Base-by-base conservation (phyloP, 2,329 filamentous ascomycete genomes). In the Periconia digitata region DNA sequence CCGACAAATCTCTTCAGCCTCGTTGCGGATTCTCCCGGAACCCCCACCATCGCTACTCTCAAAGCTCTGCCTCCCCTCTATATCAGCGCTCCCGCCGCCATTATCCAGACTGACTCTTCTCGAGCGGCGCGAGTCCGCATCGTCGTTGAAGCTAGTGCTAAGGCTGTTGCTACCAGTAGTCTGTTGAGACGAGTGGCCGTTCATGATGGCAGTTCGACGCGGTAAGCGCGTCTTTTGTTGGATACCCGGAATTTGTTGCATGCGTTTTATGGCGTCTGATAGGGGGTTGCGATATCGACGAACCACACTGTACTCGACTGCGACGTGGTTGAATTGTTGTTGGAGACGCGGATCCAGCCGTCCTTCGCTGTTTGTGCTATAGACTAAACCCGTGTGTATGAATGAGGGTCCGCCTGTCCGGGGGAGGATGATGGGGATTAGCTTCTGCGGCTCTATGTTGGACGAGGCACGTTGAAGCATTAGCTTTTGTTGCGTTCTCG, bases 381-480 rank as follows among this genome's bases (percentile, higher is more conserved):
- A 66, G 27, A 10, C 27, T 7, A 13, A 6, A 8, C 65, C 64
- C 8, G 68, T 59, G 23, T 65, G 60, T 15, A 70, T 51, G 38
- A 67, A 66, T 4, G 55, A 56, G 36, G 68, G 65, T 17, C 67
- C 67, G 35, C 66, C 66, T 12, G 69, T 61, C 24, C 71, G 66
- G 13, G 69, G 68, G 6, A 73, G 55, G 13, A 72, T 67, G 12
- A 69, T 70, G 43, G 63, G 75, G 51, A 72, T 56, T 55, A 73
- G 64, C 49, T 85, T 69, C 23, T 80, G 74, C 0, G 84, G 83
- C 57, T 90, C 86, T 40, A 90, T 85, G 55, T 81, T 83, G 3
- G 86, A 89, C 63, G 85, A 87, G 23, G 85, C 86, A 32, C 87
- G 81, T 63, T 90, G 86, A 1, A 90, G 77, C 71, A 89, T 86